Evolutionary conservation across 768 basidiomycete genomes (phyloP).

Genomic region (Phylloporus sp.): DNA sequence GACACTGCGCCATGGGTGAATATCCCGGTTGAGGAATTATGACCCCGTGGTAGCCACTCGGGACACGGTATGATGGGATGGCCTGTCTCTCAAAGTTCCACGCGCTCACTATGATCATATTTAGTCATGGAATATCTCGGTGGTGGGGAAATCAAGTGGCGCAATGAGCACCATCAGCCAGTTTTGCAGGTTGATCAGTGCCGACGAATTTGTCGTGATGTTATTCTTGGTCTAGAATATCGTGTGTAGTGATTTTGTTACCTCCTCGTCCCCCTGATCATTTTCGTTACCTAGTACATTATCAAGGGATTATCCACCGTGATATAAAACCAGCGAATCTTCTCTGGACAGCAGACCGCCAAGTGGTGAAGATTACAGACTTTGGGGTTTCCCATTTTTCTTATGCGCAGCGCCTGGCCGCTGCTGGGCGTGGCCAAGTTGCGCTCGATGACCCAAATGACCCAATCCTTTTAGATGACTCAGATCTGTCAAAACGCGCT

Average conservation of each 20-base stretch:
- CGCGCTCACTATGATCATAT: conserved; percentile 19
- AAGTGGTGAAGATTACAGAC: conserved; percentile 93
- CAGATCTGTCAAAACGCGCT: conserved; percentile 84
- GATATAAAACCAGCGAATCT: conserved; percentile 99
- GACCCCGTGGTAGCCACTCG: conserved; percentile 31
- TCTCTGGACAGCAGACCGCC: conserved; percentile 82
- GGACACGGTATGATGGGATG: conserved; percentile 31
- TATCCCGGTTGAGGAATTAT: conserved; percentile 29
- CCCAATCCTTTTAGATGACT: conserved; percentile 74
- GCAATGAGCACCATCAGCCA: conserved; percentile 57
- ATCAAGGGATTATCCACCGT: conserved; percentile 97
- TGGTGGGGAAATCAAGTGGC: conserved; percentile 95
- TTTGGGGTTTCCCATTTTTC: conserved; percentile 98
- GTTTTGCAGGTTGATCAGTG: conserved; percentile 81
- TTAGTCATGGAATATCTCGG: conserved; percentile 95
- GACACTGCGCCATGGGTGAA: conserved; percentile 26
- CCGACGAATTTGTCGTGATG: conserved; percentile 85
- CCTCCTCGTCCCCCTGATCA: conserved; percentile 5
- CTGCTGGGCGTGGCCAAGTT: conserved; percentile 43
- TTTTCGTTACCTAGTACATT: conserved; percentile 64
- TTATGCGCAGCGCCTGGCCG: conserved; percentile 76
- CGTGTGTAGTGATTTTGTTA: conserved; percentile 49
- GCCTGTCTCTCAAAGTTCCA: conserved; percentile 4
- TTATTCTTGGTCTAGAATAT: conserved; percentile 92
- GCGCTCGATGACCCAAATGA: conserved; percentile 48